Conservation (phyloP, 208 protist species). For the Crithidia bombi region DNA sequence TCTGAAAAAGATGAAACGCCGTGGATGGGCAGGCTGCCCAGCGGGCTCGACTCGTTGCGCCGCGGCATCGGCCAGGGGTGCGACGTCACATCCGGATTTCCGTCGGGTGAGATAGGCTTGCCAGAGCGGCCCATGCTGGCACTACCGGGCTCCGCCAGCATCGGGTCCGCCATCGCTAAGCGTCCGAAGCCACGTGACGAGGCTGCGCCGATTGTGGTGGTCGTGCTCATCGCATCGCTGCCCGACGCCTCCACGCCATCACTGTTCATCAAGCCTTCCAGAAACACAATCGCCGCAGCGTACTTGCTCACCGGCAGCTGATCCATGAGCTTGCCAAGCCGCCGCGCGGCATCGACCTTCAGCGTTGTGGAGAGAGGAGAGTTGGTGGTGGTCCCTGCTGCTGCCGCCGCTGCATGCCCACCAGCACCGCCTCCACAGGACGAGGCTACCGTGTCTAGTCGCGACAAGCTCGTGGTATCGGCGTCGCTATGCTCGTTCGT, state of each 20-base stretch:
- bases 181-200: conserved; percentile 13
- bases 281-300: conserved; percentile 55
- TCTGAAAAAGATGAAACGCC: conserved; percentile 11
- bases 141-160: background rate
- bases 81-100: background rate
- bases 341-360: conserved; percentile 24
- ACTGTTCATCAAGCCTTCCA: conserved; percentile 60
- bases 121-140: conserved; percentile 1
- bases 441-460: background rate
- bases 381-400: background rate
- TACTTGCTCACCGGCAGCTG: conserved; percentile 61
- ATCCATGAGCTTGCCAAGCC: conserved; percentile 43
- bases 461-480: background rate
- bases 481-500: conserved; percentile 3
- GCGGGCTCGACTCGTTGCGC: conserved; percentile 11
- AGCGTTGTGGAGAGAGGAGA: conserved; percentile 16
- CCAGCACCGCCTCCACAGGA: background rate
- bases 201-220: conserved; percentile 19
- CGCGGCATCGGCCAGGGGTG: conserved; percentile 11
- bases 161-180: background rate
- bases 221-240: conserved; percentile 24
- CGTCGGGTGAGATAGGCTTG: conserved; percentile 11
- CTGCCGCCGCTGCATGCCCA: too few species aligned
- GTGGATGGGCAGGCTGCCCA: conserved; percentile 3
- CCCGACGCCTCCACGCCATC: conserved; percentile 12